Percentiles rank a stretch among this genome's conserved stretches.
Conservation (phyloP, 164 flowering plant species). For the Macadamia tetraphylla region DNA sequence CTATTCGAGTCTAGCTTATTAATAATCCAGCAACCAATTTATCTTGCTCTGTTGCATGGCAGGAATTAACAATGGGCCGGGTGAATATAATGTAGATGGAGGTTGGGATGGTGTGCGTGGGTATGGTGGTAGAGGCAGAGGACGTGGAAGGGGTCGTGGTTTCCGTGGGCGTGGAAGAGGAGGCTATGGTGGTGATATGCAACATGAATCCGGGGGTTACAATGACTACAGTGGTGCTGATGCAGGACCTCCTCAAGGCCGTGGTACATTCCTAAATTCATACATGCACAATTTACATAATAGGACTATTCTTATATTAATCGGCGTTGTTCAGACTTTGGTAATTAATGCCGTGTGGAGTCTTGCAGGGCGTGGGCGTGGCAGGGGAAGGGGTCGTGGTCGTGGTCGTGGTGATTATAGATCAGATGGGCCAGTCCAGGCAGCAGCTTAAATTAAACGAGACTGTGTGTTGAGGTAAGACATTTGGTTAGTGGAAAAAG, state of each 20-base stretch:
- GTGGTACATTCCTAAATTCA: conserved; percentile 24
- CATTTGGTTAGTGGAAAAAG: conserved; percentile 17
- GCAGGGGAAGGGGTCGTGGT: conserved; percentile 36
- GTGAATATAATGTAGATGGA: conserved; percentile 38
- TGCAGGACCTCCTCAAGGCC: conserved; percentile 30
- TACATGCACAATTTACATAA: no score
- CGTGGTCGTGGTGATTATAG: conserved; percentile 27
- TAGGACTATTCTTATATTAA: no score
- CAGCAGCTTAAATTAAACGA: conserved; percentile 17
- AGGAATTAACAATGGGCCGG: conserved; percentile 26
- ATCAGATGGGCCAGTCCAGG: conserved; percentile 31
- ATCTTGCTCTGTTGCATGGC: background rate
- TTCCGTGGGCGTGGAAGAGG: conserved; percentile 45
- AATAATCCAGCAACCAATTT: conserved; percentile 1
- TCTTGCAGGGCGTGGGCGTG: conserved; percentile 39
- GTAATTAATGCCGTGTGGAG: background rate
- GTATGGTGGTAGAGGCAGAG: conserved; percentile 41
- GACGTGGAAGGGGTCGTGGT: conserved; percentile 41
- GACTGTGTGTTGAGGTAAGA: background rate
- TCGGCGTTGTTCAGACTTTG: background rate
- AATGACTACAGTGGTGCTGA: conserved; percentile 33
- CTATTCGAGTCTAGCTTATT: background rate
- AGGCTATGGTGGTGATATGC: conserved; percentile 36
- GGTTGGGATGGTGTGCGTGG: conserved; percentile 37
- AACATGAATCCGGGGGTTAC: conserved; percentile 35